Evolutionary conservation across 1,284 basidiomycete genomes (phyloP).

Genomic region (Ustilago nuda): DNA sequence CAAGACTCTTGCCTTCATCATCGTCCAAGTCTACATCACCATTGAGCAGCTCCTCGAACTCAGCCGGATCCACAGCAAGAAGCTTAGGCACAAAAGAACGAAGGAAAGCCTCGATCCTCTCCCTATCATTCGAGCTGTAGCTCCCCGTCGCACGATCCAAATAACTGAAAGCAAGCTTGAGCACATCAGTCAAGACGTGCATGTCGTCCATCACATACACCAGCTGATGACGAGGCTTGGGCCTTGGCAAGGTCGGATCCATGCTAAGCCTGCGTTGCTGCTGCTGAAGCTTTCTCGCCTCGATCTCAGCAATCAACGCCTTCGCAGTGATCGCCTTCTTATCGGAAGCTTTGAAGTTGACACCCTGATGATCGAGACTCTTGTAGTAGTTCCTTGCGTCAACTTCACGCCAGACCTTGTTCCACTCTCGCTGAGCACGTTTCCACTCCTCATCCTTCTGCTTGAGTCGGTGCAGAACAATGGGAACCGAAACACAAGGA

Average conservation of each 20-base stretch:
- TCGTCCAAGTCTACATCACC: slow-evolving; percentile 53
- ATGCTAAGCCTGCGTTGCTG: slow-evolving; percentile 70
- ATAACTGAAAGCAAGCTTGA: slow-evolving; percentile 90
- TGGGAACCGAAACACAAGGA: slow-evolving; percentile 88
- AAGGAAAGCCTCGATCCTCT: slow-evolving; percentile 85
- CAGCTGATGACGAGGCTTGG: slow-evolving; percentile 74
- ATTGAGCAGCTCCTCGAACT: slow-evolving; percentile 58
- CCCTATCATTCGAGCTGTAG: slow-evolving; percentile 82
- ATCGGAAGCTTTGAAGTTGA: slow-evolving; percentile 93
- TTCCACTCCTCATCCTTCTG: slow-evolving; percentile 98
- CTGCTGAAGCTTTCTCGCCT: slow-evolving; percentile 80
- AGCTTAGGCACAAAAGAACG: slow-evolving; percentile 85
- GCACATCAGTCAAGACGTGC: slow-evolving; percentile 83
- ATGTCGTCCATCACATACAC: slow-evolving; percentile 83
- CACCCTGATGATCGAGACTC: slow-evolving; percentile 93
- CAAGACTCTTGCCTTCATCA: slow-evolving; percentile 42
- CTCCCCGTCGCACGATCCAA: slow-evolving; percentile 79
- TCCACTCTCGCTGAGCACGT: slow-evolving; percentile 93
- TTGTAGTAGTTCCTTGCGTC: slow-evolving; percentile 94
- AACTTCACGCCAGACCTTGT: slow-evolving; percentile 95
- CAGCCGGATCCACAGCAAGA: slow-evolving; percentile 80
- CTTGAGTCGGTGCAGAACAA: slow-evolving; percentile 89
- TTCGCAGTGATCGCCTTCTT: slow-evolving; percentile 95
- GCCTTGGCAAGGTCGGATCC: slow-evolving; percentile 62
- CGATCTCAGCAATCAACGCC: slow-evolving; percentile 88